phyloP scores from a whole-genome alignment of 164 flowering plant species.

The Dillenia suffruticosa region DNA sequence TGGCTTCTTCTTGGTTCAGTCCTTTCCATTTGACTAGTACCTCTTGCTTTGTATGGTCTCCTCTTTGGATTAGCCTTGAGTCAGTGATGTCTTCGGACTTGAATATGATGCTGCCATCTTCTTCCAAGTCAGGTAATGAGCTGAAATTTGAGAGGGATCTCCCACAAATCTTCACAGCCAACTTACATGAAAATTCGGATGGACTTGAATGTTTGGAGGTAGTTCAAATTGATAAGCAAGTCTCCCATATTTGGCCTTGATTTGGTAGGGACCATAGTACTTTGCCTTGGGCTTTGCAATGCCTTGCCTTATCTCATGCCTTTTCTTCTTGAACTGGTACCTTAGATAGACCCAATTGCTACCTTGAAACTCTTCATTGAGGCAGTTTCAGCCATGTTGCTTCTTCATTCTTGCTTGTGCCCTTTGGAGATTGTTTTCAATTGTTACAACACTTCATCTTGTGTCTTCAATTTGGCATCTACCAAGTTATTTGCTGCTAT shows the following conservation, averaged over 20 bases:
- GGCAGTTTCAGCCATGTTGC: background rate
- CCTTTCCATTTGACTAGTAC: no score
- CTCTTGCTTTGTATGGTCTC: no score
- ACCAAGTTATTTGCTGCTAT: background rate
- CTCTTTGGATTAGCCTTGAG: no score
- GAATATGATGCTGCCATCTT: no score
- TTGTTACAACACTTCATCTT: background rate
- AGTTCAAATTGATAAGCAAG: background rate
- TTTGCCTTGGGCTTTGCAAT: no score
- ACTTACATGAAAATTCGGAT: background rate
- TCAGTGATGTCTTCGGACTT: no score
- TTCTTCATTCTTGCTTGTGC: background rate
- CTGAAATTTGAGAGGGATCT: no score
- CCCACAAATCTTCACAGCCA: no score
- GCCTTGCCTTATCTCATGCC: no score
- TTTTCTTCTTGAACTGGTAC: background rate
- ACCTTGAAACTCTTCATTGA: background rate
- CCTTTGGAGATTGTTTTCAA: background rate
- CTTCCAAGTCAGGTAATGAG: no score
- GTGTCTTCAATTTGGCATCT: background rate
- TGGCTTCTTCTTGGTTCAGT: no score
- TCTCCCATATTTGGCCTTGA: background rate
- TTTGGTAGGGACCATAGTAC: background rate
- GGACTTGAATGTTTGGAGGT: background rate
- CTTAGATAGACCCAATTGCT: background rate